A percentile compares a stretch with the other conserved stretches of the same genome.
Conservation (phyloP, 768 basidiomycete species). For the Collybiopsis confluens region DNA sequence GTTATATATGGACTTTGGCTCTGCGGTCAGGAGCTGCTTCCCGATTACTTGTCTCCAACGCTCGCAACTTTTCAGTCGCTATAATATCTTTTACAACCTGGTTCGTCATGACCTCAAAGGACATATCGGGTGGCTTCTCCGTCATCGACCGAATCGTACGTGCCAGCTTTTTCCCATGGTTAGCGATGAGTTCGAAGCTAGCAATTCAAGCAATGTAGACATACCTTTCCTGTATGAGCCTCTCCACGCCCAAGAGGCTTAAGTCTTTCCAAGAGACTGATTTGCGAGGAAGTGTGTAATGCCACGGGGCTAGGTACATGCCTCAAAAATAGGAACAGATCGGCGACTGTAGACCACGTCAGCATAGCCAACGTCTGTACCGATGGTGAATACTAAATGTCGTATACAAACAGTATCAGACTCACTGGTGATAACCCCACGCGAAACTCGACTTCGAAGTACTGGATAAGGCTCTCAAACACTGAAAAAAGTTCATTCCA, state of each 20-base stretch:
- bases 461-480: slow-evolving; percentile 50
- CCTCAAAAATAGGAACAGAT: slow-evolving; percentile 60
- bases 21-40: slow-evolving; percentile 1
- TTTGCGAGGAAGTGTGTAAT: slow-evolving; percentile 49
- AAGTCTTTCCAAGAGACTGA: slow-evolving; percentile 46
- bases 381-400: slow-evolving; percentile 5
- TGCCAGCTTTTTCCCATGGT: slow-evolving; percentile 36
- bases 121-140: slow-evolving; percentile 45
- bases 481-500: slow-evolving; percentile 81
- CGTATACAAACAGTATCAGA: slow-evolving; percentile 5
- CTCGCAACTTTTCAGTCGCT: slow-evolving; percentile 66
- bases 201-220: slow-evolving; percentile 3
- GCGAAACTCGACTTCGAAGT: slow-evolving; percentile 45
- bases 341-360: slow-evolving; percentile 57
- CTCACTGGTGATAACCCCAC: slow-evolving; percentile 38
- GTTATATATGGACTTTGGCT: neutral
- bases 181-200: neutral
- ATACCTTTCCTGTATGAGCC: slow-evolving; percentile 46
- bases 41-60: slow-evolving; percentile 35
- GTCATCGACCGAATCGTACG: slow-evolving; percentile 49
- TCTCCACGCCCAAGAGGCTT: slow-evolving; percentile 43
- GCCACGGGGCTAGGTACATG: slow-evolving; percentile 49
- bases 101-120: slow-evolving; percentile 43
- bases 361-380: slow-evolving; percentile 49
- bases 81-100: slow-evolving; percentile 61